phyloP scores from a whole-genome alignment of 441 rosid species.

The Codiaeum variegatum region DNA sequence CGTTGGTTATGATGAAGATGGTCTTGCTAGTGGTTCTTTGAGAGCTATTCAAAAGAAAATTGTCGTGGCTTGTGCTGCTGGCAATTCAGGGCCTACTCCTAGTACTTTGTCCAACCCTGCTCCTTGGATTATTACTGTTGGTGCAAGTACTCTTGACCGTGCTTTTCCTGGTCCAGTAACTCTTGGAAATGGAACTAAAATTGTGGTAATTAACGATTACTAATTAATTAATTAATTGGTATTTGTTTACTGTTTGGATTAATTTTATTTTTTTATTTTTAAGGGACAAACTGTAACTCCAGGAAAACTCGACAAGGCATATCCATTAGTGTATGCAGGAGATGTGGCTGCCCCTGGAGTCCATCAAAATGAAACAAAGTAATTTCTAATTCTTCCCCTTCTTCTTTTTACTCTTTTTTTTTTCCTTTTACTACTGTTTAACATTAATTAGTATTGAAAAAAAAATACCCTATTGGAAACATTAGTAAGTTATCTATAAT shows the following conservation, averaged over 20 bases:
- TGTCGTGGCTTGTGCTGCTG: slow-evolving; percentile 60
- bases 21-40: slow-evolving; percentile 59
- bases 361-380: slow-evolving; percentile 39
- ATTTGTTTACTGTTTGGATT: not conserved
- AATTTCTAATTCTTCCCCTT: not conserved
- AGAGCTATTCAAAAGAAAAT: slow-evolving; percentile 54
- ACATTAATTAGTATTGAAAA: too few species aligned
- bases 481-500: too few species aligned
- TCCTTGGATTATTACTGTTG: slow-evolving; percentile 80
- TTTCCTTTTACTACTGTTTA: not conserved
- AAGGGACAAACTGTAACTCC: slow-evolving; percentile 72
- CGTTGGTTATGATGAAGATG: slow-evolving; percentile 26
- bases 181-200: slow-evolving; percentile 54
- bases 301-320: slow-evolving; percentile 30
- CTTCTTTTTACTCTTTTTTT: not conserved
- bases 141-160: slow-evolving; percentile 79
- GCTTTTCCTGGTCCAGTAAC: slow-evolving; percentile 36
- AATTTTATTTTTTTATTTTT: not conserved
- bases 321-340: slow-evolving; percentile 59
- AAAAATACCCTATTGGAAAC: too few species aligned
- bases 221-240: not conserved
- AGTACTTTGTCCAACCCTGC: slow-evolving; percentile 54
- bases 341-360: slow-evolving; percentile 42
- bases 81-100: slow-evolving; percentile 62
- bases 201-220: slow-evolving; percentile 39